These are phyloP conservation scores for Malus hybrid DNA, from an alignment of 331 rosid species.

Conservation along the genomic window DNA sequence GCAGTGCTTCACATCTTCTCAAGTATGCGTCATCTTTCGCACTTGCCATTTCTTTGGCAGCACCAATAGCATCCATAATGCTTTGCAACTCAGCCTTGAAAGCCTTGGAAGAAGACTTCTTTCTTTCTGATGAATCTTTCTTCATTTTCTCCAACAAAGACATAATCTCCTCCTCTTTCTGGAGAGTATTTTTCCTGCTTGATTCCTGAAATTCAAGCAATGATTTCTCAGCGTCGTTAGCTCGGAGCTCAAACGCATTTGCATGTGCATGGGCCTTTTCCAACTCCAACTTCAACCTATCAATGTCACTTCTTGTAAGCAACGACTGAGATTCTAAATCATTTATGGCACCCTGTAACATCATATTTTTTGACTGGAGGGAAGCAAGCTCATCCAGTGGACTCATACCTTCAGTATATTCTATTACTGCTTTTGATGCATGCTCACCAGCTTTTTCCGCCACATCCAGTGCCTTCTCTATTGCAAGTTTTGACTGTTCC, in stretches of 20 bases:
- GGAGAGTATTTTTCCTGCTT: slow-evolving; percentile 30
- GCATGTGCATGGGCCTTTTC: slow-evolving; percentile 36
- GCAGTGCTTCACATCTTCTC: slow-evolving; percentile 69
- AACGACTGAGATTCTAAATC: slow-evolving; percentile 53
- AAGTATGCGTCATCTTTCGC: slow-evolving; percentile 50
- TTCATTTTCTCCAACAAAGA: slow-evolving; percentile 52
- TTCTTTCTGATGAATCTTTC: slow-evolving; percentile 48
- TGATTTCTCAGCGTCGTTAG: slow-evolving; percentile 48
- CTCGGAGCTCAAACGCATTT: slow-evolving; percentile 43
- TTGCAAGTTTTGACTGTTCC: slow-evolving; percentile 52
- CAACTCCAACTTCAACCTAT: slow-evolving; percentile 45
- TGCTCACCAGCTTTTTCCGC: slow-evolving; percentile 56
- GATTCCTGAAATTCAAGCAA: slow-evolving; percentile 50
- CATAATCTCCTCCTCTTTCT: slow-evolving; percentile 53
- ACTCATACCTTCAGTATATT: slow-evolving; percentile 30
- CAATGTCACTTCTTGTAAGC: slow-evolving; percentile 41
- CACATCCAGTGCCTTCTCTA: slow-evolving; percentile 49
- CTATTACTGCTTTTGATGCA: slow-evolving; percentile 35
- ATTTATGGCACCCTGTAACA: slow-evolving; percentile 39
- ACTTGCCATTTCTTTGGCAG: slow-evolving; percentile 47
- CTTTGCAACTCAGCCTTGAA: slow-evolving; percentile 56
- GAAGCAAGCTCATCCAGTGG: slow-evolving; percentile 44
- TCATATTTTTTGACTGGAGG: slow-evolving; percentile 48
- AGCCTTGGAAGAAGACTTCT: slow-evolving; percentile 46
- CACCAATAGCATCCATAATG: slow-evolving; percentile 53